Evolutionary conservation across 73 alveolate genomes (phyloP), one percentile per base, ranked within the genome.

Genomic region (Paramecium caudatum): DNA sequence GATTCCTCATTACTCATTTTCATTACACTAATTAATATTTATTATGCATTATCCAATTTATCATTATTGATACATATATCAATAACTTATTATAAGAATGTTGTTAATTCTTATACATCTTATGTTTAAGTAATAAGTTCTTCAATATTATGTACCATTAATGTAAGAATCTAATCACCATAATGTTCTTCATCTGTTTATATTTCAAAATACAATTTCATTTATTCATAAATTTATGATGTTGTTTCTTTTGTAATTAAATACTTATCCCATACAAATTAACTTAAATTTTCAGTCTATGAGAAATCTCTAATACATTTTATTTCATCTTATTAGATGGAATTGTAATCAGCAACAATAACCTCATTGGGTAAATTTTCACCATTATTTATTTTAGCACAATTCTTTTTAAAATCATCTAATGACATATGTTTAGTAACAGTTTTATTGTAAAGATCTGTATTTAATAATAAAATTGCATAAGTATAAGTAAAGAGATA

Each of bases 401-500:
- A 74, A 17, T 45, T 74, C 21, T 43, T 74, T 27, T 27, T 74
- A 25, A 41, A 74, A 74, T 74, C 88, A 27, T 74, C 88, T 41
- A 74, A 45, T 16, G 88, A 27, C 88, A 74, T 74, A 41, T 74
- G 88, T 74, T 74, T 74, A 1, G 62, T 41, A 2, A 74, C 62
- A 15, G 88, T 74, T 21, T 74, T 74, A 74, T 74, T 74, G 43
- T 36, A 74, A 17, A 74, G 68, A 74, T 74, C 88, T 39, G 88
- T 74, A 74, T 74, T 74, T 7, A 74, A 43, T 23, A 74, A 19
- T 37, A 74, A 4, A 16, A 74, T 36, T 0, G 88, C 88, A 74
- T 74, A 74, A 7, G 88, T 74, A 12, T 74, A 74, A 41, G 88
- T 74, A 21, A 13, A 74, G 30, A 74, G 4, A 16, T 45, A 74